Evolutionary conservation across 805 yeast species (phyloP), one percentile per base, ranked within the genome.

Genomic region (Spathaspora girioi): DNA sequence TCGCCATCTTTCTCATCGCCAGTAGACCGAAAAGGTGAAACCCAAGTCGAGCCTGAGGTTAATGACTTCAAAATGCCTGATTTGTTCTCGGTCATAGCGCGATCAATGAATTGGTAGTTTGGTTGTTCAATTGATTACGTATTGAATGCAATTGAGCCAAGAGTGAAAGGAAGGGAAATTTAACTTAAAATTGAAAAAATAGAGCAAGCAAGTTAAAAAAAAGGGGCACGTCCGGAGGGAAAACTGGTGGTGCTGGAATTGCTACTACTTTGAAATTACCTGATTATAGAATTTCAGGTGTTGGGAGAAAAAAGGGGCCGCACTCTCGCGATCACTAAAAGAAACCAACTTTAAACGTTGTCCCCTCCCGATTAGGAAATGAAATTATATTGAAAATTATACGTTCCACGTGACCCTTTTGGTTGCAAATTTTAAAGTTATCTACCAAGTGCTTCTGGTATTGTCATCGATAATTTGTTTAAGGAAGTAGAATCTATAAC

Each of bases 1-100:
- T 46, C 27, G 9, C 20, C 31, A 8, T 45, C 29, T 23, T 20
- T 27, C 12, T 45, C 52, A 11, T 32, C 40, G 26, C 41, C 52
- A 18, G n/a, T 45, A 9, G 44, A 31, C 59, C 78, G 65, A 46
- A 74, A 74, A n/a, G 78, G 78, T 5, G 78, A 73, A 12, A 67
- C 66, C 77, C 78, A 74, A 1, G 68, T 64, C 20, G 63, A 54
- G 38, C 66, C 62, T 26, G 68, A 56, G 26, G 70, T 59, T 57
- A 68, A 65, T 55, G 66, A 59, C 54, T 67, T 67, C 51, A 69
- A 64, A 51, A 43, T 45, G 29, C 50, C 32, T 7, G 44, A 41
- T 12, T 42, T 42, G 9, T 42, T 23, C 23, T 26, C 45, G 45
- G 26, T 11, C 32, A 26, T 42, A 17, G 23, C 8, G 17, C 15